Base-by-base conservation (phyloP, 352 stramenopile species). In the Poterioochromonas sp. region DNA sequence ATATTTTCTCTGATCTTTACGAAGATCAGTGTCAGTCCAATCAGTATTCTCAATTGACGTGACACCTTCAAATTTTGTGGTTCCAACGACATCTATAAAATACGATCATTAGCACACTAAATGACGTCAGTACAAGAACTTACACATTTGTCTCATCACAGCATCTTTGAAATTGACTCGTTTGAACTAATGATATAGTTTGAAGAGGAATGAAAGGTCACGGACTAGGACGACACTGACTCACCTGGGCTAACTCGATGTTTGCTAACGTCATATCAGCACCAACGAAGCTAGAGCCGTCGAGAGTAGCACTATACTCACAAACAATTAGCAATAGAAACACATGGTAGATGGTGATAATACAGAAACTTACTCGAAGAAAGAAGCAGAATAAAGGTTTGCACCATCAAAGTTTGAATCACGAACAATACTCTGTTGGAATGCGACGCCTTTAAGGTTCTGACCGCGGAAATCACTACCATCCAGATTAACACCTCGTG, bases 181-280 rank as follows among this genome's bases (percentile, higher is more conserved):
- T 49, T 81, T 78, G 29, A 47, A 65, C 37, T 34, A 34, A 26
- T 3, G 8, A 63, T n/a, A n/a, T n/a, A n/a, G n/a, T n/a, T n/a
- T n/a, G n/a, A n/a, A n/a, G n/a, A 60, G 62, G 26, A 41, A 8
- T 53, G 0, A 26, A 70, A 70, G 20, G 26, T 41, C 44, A 26
- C 18, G 20, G 39, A 0, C 15, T 79, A 43, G 34, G 5, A 29
- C 22, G 20, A 26, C 35, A 0, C n/a, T 32, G 62, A 51, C 73
- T 70, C 54, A 79, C 79, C 54, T 82, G 41, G 81, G 81, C 76
- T 29, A 83, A 39, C 58, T 84, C 81, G 18, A 84, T 60, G 60
- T 84, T 83, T 40, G 80, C 76, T 65, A 81, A 69, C 73, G 80
- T 83, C 64, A 84, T 37, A 60, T 83, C 83, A 5, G 81, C 81